Base-by-base conservation (phyloP, 768 basidiomycete genomes). In the Trametes maxima region DNA sequence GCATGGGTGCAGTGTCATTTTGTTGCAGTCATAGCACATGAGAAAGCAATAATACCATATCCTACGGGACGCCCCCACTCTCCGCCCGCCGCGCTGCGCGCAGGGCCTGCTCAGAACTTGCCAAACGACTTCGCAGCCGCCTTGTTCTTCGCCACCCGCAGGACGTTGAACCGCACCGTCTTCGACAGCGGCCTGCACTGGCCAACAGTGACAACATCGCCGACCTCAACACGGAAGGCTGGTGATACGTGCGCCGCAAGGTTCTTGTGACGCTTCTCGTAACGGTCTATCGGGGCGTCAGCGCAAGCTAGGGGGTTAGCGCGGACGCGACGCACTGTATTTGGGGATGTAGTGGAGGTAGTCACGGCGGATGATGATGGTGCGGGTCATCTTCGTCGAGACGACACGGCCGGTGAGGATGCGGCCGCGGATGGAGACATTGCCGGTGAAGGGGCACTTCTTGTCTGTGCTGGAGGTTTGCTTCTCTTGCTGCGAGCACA, bases 161-260 rank as follows among this genome's bases (percentile, higher is more conserved):
- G 78, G 60, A 99, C 97, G 79, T 99, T 99, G 89, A 99, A 99
- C 52, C 97, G 92, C 72, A 98, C 94, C 36, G 96, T 98, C 80
- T 99, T 99, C 63, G 97, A 98, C 71, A 98, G 79, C 69, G 97
- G 97, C 75, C 97, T 90, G 83, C 97, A 99, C 86, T 99, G 97
- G 37, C 94, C 95, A 67, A 98, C 95, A 62, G 95, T 98, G 68
- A 98, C 97, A 58, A 82, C 79, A 75, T 98, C 97, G 28, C 97
- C 97, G 54, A 87, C 57, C 75, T 98, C 95, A 62, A 94, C 94
- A 80, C 97, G 97, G 92, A 99, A 99, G 55, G 95, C 95, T 40
- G 97, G 97, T 24, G 96, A 98, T 73, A 92, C 87, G 75, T 99
- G 97, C 48, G 86, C 97, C 45, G 96, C 94, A 74, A 99, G 77